Evolutionary conservation across 164 flowering plant species (phyloP).

Genomic region (Vitis riparia): DNA sequence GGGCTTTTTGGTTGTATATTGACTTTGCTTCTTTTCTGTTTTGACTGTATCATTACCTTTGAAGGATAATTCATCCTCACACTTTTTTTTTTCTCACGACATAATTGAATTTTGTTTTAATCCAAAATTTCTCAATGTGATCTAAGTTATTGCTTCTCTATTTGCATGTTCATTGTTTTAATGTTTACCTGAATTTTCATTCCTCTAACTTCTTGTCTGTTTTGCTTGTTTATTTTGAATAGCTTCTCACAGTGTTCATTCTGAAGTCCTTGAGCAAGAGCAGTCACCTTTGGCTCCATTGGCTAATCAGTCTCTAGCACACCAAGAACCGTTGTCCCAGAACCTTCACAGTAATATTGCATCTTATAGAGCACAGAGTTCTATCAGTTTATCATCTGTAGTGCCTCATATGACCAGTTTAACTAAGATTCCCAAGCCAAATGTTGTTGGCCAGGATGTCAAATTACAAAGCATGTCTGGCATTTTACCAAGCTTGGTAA

Average conservation of each 20-base stretch:
- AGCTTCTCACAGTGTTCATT: constrained; percentile 48
- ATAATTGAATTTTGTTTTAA: too few species aligned
- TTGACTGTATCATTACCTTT: too few species aligned
- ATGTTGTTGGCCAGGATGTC: constrained; percentile 47
- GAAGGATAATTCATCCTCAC: too few species aligned
- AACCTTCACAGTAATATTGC: constrained; percentile 47
- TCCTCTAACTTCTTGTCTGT: neutral
- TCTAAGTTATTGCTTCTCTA: too few species aligned
- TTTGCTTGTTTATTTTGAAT: constrained; percentile 7
- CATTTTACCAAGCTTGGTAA: constrained; percentile 44
- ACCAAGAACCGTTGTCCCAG: constrained; percentile 57
- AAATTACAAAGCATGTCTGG: constrained; percentile 58
- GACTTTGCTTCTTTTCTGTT: too few species aligned
- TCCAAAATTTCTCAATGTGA: too few species aligned
- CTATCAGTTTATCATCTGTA: constrained; percentile 49
- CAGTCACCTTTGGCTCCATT: constrained; percentile 45
- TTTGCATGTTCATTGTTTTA: too few species aligned
- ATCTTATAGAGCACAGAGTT: constrained; percentile 48
- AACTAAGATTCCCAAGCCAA: constrained; percentile 46
- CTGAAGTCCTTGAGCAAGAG: constrained; percentile 61
- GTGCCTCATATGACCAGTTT: constrained; percentile 48
- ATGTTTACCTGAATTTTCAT: too few species aligned
- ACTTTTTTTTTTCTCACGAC: too few species aligned
- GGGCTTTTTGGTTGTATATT: neutral
- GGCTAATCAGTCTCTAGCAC: constrained; percentile 62